Base-by-base conservation (phyloP, 345 rosid species). In the Ricinus communis region DNA sequence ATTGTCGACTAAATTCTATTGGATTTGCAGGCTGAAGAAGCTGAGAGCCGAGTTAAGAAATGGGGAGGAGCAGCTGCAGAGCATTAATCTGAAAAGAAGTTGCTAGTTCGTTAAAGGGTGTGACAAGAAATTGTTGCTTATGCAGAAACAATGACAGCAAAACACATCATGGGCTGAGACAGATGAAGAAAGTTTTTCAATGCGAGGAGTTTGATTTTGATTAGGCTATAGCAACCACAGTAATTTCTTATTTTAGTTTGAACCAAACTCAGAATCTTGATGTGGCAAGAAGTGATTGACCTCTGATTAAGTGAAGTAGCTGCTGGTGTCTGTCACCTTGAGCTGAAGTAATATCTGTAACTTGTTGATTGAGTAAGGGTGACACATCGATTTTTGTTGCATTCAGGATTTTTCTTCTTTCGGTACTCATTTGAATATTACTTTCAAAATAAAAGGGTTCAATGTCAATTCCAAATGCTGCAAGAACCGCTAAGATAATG, bases 61-160 rank as follows among this genome's bases (percentile, higher is more conserved):
- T 93, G 98, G 98, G 97, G 98, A 77, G 95, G 98, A 76, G 71
- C 93, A 16, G 15, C 33, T 9, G 62, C 18, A 38, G 71, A 66
- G 1, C 40, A 58, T 3, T 49, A 57, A 73, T 24, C 10, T 15
- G 16, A 54, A 53, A 11, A 33, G 14, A 19, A 43, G 6, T 25
- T 24, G 25, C 12, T 36, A 61, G 27, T 18, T 61, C 15, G 8
- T 24, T n/a, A n/a, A 61, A 61, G 46, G 16, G 36, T 65, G 16
- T 10, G 12, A 46, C 22, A 1, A 8, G 41, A 15, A 21, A 61
- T 19, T 61, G 65, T 9, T 9, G 49, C 51, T 51, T 47, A 9
- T 19, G 45, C 47, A 9, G 16, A 36, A 7, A 55, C 47, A 40
- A 3, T 3, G 33, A 25, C 16, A 33, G 38, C 2, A 33, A 2